phyloP scores from a whole-genome alignment of 352 stramenopile genomes.

The Pythium oligandrum region DNA sequence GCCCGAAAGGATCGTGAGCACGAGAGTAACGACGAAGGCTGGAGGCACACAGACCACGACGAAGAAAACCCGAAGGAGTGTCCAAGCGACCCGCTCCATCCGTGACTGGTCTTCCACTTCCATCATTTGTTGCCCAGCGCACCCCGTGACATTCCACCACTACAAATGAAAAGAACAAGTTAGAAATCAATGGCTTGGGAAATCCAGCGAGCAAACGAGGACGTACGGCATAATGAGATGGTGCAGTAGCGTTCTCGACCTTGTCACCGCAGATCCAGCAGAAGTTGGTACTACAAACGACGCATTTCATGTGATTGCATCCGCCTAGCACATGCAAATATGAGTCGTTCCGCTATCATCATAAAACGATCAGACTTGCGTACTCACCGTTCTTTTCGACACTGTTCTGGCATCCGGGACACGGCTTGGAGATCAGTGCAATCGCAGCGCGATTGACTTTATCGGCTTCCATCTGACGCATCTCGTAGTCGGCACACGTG shows the following conservation, averaged over 20 bases:
- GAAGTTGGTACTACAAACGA: constrained; percentile 80
- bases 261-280: constrained; percentile 89
- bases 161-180: constrained; percentile 8
- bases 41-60: constrained; percentile 14
- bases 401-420: constrained; percentile 78
- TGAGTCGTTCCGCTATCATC: background rate
- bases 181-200: background rate
- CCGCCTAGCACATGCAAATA: constrained; percentile 30
- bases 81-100: constrained; percentile 12
- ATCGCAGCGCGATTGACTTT: constrained; percentile 81
- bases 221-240: constrained; percentile 69
- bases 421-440: constrained; percentile 77
- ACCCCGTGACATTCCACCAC: constrained; percentile 79
- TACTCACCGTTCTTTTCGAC: constrained; percentile 83
- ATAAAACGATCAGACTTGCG: background rate
- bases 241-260: constrained; percentile 83
- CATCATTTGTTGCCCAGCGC: constrained; percentile 65
- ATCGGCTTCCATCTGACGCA: constrained; percentile 56
- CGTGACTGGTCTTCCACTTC: constrained; percentile 19
- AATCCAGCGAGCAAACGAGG: background rate
- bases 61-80: constrained; percentile 9
- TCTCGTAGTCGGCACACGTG: constrained; percentile 77
- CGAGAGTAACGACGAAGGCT: constrained; percentile 7
- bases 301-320: constrained; percentile 92
- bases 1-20: constrained; percentile 14